phyloP scores from a whole-genome alignment of 306 rosid species.

The Malus orientalis region DNA sequence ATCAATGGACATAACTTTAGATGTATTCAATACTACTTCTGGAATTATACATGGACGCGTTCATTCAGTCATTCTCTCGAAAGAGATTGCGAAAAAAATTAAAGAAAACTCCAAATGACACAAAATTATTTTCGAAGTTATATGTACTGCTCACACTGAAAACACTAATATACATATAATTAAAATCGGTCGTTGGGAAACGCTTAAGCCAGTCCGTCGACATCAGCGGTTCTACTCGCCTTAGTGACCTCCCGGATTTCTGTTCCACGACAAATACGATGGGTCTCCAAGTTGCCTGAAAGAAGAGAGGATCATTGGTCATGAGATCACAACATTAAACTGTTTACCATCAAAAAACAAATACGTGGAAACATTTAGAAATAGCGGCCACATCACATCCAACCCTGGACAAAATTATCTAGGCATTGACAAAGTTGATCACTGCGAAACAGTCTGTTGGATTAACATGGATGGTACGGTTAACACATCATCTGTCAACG shows the following conservation, averaged over 20 bases:
- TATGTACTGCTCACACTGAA: slow-evolving; percentile 2
- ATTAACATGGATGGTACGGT: background rate
- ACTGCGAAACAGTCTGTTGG: background rate
- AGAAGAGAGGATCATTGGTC: background rate
- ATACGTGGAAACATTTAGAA: background rate
- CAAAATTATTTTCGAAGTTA: slow-evolving; percentile 1
- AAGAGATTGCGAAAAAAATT: background rate
- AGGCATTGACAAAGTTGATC: background rate
- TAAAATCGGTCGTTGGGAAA: slow-evolving; percentile 12
- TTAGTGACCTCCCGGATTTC: slow-evolving; percentile 68
- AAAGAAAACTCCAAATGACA: background rate
- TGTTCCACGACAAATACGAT: slow-evolving; percentile 78
- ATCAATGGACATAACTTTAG: background rate
- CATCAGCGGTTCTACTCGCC: background rate
- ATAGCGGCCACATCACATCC: background rate
- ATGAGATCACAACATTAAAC: background rate
- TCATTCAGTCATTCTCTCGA: slow-evolving; percentile 3
- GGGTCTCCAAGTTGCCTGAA: slow-evolving; percentile 94
- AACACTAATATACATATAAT: slow-evolving; percentile 35
- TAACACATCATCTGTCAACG: background rate
- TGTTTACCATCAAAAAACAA: background rate
- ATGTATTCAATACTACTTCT: slow-evolving; percentile 5
- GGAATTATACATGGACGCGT: slow-evolving; percentile 21
- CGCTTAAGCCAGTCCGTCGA: background rate
- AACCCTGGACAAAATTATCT: background rate